Evolutionary conservation across 768 basidiomycete species (phyloP).

Genomic region (Amanita thiersii): DNA sequence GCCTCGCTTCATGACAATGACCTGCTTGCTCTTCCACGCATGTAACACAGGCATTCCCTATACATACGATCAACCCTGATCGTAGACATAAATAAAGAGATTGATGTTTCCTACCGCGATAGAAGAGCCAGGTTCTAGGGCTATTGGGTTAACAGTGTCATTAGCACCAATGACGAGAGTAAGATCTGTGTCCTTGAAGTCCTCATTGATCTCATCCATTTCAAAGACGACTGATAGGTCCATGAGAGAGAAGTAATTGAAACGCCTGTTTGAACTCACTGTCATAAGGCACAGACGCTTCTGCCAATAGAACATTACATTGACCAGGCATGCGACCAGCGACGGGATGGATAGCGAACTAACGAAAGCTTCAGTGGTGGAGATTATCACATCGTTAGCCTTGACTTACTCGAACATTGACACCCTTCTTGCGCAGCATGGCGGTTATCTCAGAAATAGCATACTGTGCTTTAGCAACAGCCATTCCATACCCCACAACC

Average conservation of each 20-base stretch:
- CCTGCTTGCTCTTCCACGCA: conserved; percentile 90
- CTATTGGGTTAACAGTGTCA: conserved; percentile 89
- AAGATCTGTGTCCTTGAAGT: conserved; percentile 84
- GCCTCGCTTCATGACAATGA: conserved; percentile 89
- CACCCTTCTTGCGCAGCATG: conserved; percentile 61
- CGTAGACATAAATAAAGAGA: neutral
- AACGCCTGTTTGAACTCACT: conserved; percentile 34
- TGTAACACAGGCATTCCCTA: conserved; percentile 88
- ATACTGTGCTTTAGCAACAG: conserved; percentile 86
- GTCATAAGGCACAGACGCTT: conserved; percentile 87
- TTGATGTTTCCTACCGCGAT: conserved; percentile 46
- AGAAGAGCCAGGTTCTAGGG: conserved; percentile 76
- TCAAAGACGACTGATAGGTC: conserved; percentile 66
- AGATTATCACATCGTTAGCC: neutral
- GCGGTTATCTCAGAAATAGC: conserved; percentile 69
- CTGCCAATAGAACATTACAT: conserved; percentile 86
- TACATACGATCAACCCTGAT: conserved; percentile 4
- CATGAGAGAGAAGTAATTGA: neutral
- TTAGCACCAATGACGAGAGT: conserved; percentile 89
- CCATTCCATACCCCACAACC: conserved; percentile 89
- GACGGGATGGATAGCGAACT: conserved; percentile 84
- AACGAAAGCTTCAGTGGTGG: neutral
- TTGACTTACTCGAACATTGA: conserved; percentile 56
- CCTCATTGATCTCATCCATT: conserved; percentile 94
- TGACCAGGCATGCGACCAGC: conserved; percentile 93